Base-by-base conservation (phyloP, 1,284 basidiomycete species). In the Ceratobasidium sp. region DNA sequence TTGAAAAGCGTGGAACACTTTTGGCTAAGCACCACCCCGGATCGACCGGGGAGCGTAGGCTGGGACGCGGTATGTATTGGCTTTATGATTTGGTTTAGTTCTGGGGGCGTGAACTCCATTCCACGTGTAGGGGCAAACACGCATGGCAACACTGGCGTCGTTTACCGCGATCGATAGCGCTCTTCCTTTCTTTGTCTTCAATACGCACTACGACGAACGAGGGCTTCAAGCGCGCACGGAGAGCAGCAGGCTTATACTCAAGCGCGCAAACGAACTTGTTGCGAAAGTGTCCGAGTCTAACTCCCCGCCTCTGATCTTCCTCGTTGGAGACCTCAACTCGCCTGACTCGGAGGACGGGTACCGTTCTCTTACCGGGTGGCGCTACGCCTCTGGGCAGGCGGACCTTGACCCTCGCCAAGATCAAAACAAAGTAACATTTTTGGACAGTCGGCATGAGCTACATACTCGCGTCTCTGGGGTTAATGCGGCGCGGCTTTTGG, bases 141-240 rank as follows among this genome's bases (percentile, higher is more conserved):
- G 67, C 8, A 71, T 71, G 67, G 67, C 67, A 29, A 71, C 67
- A 14, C 54, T 71, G 14, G 67, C 67, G n/a, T 54, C 57, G 31
- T 71, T 71, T 22, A 50, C 54, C 1, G 59, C 67, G 4, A 36
- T 71, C 24, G 24, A 60, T 3, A 47, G 47, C 29, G 53, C 27
- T 2, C 41, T 60, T 3, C 45, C 67, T 14, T 71, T 71, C 24
- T 71, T 59, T 27, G 67, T 71, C 24, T 60, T 71, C 50, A 71
- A 71, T 24, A 71, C 67, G 14, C 67, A 71, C 41, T 71, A 71
- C 44, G 67, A 71, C 53, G 67, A 71, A n/a, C 54, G 67, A 9
- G 67, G 67, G 9, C 24, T 60, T 15, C 67, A 71, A 29, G 24
- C 67, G 3, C 67, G 67, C 44, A 60, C 67, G 9, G 67, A 71